phyloP scores from a whole-genome alignment of 176 grass and related monocot species.

The Aechmea fasciata region DNA sequence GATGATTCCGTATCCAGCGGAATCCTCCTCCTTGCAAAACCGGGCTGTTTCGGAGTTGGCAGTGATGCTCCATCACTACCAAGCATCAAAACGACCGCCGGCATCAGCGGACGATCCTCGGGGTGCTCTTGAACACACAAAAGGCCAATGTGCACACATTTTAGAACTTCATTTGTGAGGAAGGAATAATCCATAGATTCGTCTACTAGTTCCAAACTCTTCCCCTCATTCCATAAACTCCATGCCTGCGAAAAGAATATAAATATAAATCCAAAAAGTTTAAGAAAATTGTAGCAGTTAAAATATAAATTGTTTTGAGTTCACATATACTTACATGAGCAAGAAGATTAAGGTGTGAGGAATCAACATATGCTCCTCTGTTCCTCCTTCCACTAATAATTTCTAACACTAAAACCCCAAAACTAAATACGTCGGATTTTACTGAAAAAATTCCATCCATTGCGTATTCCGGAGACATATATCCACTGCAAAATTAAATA shows the following conservation, averaged over 20 bases:
- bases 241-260: conserved; percentile 34
- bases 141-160: conserved; percentile 39
- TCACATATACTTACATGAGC: conserved; percentile 38
- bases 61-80: conserved; percentile 24
- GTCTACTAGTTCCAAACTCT: conserved; percentile 39
- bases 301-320: conserved; percentile 13
- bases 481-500: conserved; percentile 30
- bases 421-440: conserved; percentile 65
- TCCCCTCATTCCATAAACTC: conserved; percentile 54
- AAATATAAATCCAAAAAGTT: background rate
- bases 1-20: conserved; percentile 33
- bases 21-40: conserved; percentile 43
- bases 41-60: conserved; percentile 52
- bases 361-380: conserved; percentile 37
- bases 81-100: conserved; percentile 49
- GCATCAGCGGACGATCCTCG: conserved; percentile 54
- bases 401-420: conserved; percentile 55
- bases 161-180: conserved; percentile 32
- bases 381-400: conserved; percentile 60
- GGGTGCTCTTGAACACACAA: conserved; percentile 55
- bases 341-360: conserved; percentile 43
- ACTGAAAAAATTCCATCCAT: conserved; percentile 58
- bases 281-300: background rate
- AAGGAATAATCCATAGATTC: conserved; percentile 41
- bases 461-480: conserved; percentile 65